These are phyloP conservation scores for Aciculoconidium aculeatum DNA, from an alignment of 805 yeast species.

Conservation along the genomic window DNA sequence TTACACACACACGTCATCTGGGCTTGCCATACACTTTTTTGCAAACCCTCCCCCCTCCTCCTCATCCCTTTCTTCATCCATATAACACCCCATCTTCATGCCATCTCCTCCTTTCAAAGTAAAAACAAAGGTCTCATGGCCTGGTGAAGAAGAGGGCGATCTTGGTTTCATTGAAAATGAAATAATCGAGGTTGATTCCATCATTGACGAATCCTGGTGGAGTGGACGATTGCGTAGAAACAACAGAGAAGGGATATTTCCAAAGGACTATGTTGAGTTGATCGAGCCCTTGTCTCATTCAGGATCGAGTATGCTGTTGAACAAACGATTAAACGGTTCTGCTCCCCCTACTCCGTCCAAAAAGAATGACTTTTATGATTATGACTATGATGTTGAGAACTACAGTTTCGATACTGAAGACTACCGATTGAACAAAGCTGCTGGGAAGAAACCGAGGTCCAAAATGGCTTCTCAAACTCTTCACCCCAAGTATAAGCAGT, in stretches of 20 bases:
- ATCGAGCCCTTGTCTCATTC: constrained; percentile 25
- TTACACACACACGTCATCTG: too few relatives aligned
- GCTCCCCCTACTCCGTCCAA: constrained; percentile 6
- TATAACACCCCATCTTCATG: constrained; percentile 13
- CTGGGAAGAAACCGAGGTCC: constrained; percentile 4
- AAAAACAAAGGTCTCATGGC: constrained; percentile 85
- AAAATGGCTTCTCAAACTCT: constrained; percentile 13
- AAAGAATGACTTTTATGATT: constrained; percentile 13
- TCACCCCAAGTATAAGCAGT: constrained; percentile 15
- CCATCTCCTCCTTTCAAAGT: constrained; percentile 65
- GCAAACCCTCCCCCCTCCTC: neutral
- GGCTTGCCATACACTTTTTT: neutral
- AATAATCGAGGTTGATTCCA: constrained; percentile 71
- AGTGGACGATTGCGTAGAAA: constrained; percentile 77
- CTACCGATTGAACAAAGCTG: constrained; percentile 2
- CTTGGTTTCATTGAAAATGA: constrained; percentile 94
- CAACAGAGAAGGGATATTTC: constrained; percentile 79
- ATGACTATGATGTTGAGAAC: constrained; percentile 13
- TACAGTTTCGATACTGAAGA: constrained; percentile 20
- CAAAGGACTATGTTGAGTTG: constrained; percentile 74
- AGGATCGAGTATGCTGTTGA: constrained; percentile 13
- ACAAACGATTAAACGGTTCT: too few relatives aligned
- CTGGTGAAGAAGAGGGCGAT: constrained; percentile 86
- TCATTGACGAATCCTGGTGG: constrained; percentile 91
- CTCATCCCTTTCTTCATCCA: neutral